Conservation (phyloP, 352 stramenopile species). For the Salisapilia sapeloensis region DNA sequence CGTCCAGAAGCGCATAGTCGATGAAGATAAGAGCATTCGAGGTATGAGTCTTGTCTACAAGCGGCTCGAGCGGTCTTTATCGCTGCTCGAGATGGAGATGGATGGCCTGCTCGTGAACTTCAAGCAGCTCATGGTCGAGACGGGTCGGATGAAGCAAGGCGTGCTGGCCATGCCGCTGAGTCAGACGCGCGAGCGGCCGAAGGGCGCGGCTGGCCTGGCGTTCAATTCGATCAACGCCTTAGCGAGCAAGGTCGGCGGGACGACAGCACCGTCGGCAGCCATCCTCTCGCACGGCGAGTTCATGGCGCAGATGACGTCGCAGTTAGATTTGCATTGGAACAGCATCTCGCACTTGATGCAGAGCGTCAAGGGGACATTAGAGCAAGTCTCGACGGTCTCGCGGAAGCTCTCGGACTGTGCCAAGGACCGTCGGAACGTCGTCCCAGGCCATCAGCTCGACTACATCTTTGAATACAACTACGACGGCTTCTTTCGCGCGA, state of each 20-base stretch:
- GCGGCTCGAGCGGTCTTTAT: constrained; percentile 31
- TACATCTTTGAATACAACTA: constrained; percentile 87
- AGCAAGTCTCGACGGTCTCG: constrained; percentile 36
- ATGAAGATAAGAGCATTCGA: constrained; percentile 60
- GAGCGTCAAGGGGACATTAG: constrained; percentile 56
- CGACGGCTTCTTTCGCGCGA: constrained; percentile 69
- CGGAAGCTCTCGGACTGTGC: constrained; percentile 52
- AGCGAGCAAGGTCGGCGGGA: constrained; percentile 40
- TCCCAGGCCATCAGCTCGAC: constrained; percentile 61
- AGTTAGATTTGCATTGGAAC: constrained; percentile 78
- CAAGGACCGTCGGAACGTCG: constrained; percentile 44
- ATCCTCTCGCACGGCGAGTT: constrained; percentile 74
- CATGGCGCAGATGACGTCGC: constrained; percentile 74
- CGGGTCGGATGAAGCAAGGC: constrained; percentile 62
- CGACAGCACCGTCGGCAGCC: constrained; percentile 32
- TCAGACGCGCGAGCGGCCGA: constrained; percentile 52
- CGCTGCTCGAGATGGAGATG: constrained; percentile 53
- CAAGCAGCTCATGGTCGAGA: constrained; percentile 62
- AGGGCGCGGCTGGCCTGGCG: constrained; percentile 42
- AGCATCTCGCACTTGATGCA: constrained; percentile 69
- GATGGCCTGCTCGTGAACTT: constrained; percentile 42
- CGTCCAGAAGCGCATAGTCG: constrained; percentile 52
- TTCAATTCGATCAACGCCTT: constrained; percentile 77
- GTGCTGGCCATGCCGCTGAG: constrained; percentile 58
- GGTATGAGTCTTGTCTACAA: constrained; percentile 65